Evolutionary conservation across 1,284 basidiomycete genomes (phyloP), one percentile per base, ranked within the genome.

Genomic region (Malassezia yamatoensis): DNA sequence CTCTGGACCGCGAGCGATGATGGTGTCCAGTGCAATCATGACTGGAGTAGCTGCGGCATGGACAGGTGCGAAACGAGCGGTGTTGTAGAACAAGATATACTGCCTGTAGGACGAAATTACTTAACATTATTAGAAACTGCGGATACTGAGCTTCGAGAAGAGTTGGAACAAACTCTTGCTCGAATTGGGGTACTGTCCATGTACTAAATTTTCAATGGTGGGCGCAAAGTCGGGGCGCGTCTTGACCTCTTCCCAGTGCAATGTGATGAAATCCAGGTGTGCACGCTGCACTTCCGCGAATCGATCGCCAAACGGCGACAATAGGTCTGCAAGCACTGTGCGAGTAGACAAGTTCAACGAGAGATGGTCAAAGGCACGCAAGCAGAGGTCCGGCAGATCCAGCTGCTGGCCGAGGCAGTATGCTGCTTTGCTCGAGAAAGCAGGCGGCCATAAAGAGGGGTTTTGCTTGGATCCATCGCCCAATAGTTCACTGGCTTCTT

Each of bases 41-140:
- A 90, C 90, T 66, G 86, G 83, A 61, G 80, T 84, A 69, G 90
- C 90, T 60, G 90, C 89, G 56, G 78, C 84, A 58, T 96, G 91
- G 90, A 90, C 88, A 77, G 85, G 83, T 78, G 82, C 88, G 77
- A 94, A 94, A 81, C 38, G 41, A 13, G 36, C 54, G 35, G 42
- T 56, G 36, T 38, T 47, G 33, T 47, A 35, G 16, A 32, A 29
- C 15, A 12, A 11, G 11, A 42, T 12, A 18, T 42, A 39, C n/a
- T 29, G 41, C 11, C 24, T 29, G 24, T 29, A 29, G 24, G 24
- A 29, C 24, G 24, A 29, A 29, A 29, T 29, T 29, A 29, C 16
- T 29, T n/a, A 49, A 21, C 10, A 42, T 39, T 13, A 20, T 33
- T 24, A 45, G 24, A 16, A 45, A 18, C 43, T 45, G 12, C 43